Base-by-base conservation (phyloP, 257 asterid species). In the Avicennia marina region DNA sequence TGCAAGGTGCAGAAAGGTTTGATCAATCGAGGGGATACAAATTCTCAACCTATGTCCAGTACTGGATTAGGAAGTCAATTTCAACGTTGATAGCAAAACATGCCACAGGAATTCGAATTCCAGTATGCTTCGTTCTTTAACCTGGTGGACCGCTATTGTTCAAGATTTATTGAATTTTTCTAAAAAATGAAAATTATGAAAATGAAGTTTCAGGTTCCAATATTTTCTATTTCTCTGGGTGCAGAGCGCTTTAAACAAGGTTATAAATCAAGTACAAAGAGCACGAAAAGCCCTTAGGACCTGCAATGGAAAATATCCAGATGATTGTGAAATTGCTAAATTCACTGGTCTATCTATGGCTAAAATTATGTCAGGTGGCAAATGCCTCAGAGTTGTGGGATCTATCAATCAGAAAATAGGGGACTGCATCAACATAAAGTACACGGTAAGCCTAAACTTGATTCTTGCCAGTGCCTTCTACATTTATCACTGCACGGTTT, bases 41-140 rank as follows among this genome's bases (percentile, higher is more conserved):
- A 73, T 89, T 89, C 61, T 89, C 95, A 3, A 89, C 97, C 10
- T 89, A 89, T 19, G 97, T 89, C 61, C 95, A 89, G 55, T 86
- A 81, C 31, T 89, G 97, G 95, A 80, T 89, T 22, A 70, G 87
- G 67, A 89, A 84, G 53, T 81, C 94, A 7, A 78, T 86, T 53
- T 78, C 91, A 13, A 75, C 68, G 19, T 57, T 79, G 72, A 81
- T 89, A 53, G 79, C 91, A 38, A 74, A 58, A 38, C 89, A 89
- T 62, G 79, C 93, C 1, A 84, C 86, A 72, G 97, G 90, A 56
- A 53, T 89, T 58, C 79, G 86, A 61, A 71, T 89, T 69, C 97
- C 95, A 15, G 97, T 86, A 81, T 24, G 89, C 29, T 53, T 64
- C 18, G n/a, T 63, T 64, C 47, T 41, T 53, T 59, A 26, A 26